These are phyloP conservation scores for Aspergillus avenaceus DNA, from an alignment of 495 filamentous ascomycete genomes.

Conservation along the genomic window DNA sequence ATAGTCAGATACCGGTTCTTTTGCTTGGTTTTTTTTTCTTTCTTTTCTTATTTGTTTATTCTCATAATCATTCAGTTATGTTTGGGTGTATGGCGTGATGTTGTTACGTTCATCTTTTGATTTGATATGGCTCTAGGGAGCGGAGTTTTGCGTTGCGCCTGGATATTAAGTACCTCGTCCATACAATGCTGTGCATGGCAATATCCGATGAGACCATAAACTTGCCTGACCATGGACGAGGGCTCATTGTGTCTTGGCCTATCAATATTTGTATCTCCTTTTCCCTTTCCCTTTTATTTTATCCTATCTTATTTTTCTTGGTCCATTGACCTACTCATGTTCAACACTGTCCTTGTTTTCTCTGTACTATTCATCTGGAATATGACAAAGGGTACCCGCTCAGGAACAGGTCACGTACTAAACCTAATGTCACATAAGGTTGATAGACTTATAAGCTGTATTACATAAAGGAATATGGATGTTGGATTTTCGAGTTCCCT, in stretches of 20 bases:
- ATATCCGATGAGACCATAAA: no score
- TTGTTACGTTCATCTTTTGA: slow-evolving; percentile 7
- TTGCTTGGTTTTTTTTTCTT: slow-evolving; percentile 1
- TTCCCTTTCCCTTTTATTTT: neutral
- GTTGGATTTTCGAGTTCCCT: no score
- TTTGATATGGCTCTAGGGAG: slow-evolving; percentile 9
- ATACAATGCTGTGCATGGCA: no score
- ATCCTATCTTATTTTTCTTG: neutral
- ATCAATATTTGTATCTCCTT: neutral
- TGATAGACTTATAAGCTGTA: no score
- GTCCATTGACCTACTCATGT: no score
- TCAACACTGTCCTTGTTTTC: neutral
- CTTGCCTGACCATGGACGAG: no score
- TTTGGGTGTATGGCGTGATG: slow-evolving; percentile 18
- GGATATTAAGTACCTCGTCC: neutral
- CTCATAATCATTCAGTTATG: neutral
- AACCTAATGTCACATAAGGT: no score
- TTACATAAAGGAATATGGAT: no score
- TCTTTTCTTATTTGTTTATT: neutral
- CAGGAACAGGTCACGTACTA: no score
- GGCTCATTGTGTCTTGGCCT: neutral
- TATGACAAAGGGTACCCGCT: no score
- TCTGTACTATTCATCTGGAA: neutral
- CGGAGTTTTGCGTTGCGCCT: slow-evolving; percentile 15
- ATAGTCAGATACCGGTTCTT: neutral